Evolutionary conservation across 2,329 filamentous ascomycete species (phyloP).

Genomic region (Penicillium sp.): DNA sequence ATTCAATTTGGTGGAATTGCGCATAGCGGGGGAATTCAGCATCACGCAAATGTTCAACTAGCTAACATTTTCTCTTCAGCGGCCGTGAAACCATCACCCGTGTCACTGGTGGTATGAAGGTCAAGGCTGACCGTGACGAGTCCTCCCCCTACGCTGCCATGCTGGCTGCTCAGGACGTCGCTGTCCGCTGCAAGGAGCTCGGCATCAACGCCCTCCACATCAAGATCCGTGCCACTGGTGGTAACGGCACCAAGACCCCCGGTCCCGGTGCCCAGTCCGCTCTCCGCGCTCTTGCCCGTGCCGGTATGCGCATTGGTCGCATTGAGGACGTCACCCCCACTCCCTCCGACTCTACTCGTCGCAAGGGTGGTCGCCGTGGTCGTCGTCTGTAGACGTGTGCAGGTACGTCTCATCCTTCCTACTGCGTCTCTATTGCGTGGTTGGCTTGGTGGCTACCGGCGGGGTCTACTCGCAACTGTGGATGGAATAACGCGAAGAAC

Average conservation of each 20-base stretch:
- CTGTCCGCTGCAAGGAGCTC: slow-evolving; percentile 82
- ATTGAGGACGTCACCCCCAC: slow-evolving; percentile 99
- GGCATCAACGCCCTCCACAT: slow-evolving; percentile 97
- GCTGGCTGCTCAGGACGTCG: slow-evolving; percentile 99
- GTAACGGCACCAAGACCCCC: slow-evolving; percentile 99
- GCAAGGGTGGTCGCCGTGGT: slow-evolving; percentile 99
- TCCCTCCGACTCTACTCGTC: slow-evolving; percentile 97
- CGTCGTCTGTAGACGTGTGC: slow-evolving; percentile 84
- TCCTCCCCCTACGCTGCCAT: slow-evolving; percentile 99
- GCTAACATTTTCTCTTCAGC: slow-evolving; percentile 50
- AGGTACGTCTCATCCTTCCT: slow-evolving; percentile 31
- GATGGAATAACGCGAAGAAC: slow-evolving; percentile 56
- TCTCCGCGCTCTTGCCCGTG: slow-evolving; percentile 96
- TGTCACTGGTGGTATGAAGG: slow-evolving; percentile 99
- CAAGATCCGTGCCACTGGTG: slow-evolving; percentile 99
- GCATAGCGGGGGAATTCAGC: not conserved
- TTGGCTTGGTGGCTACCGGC: slow-evolving; percentile 36
- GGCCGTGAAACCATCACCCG: slow-evolving; percentile 99
- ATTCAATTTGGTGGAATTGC: slow-evolving; percentile 5
- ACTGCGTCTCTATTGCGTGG: slow-evolving; percentile 29
- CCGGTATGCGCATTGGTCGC: slow-evolving; percentile 99
- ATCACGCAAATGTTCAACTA: not conserved
- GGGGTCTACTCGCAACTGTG: slow-evolving; percentile 40
- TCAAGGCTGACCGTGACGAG: slow-evolving; percentile 99
- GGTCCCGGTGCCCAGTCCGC: slow-evolving; percentile 98